phyloP scores from a whole-genome alignment of 257 asterid genomes.

The Gynochthodes officinalis region DNA sequence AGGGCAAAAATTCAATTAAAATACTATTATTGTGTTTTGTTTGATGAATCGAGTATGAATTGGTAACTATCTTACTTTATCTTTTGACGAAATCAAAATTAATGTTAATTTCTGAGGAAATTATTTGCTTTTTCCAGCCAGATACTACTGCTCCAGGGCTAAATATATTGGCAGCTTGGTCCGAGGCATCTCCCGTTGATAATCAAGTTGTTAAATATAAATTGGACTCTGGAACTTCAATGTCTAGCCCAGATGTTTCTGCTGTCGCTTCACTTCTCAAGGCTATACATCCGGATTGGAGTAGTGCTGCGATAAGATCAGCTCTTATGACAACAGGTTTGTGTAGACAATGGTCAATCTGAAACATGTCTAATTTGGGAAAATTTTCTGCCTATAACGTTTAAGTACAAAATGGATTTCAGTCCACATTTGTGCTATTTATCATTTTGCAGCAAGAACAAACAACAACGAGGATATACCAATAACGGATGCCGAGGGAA shows the following conservation, averaged over 20 bases:
- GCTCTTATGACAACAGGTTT: slow-evolving; percentile 48
- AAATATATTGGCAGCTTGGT: slow-evolving; percentile 46
- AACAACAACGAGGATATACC: slow-evolving; percentile 27
- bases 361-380: no score
- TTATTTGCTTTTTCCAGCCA: slow-evolving; percentile 21
- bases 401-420: background rate
- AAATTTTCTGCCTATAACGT: no score
- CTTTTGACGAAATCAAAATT: no score
- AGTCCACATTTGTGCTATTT: no score
- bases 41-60: no score
- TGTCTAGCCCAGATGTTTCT: slow-evolving; percentile 56
- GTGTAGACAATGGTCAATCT: no score
- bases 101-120: background rate
- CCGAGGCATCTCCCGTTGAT: slow-evolving; percentile 38
- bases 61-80: no score
- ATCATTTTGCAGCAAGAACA: slow-evolving; percentile 18
- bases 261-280: slow-evolving; percentile 39
- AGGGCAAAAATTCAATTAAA: no score
- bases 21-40: no score
- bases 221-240: slow-evolving; percentile 40
- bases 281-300: slow-evolving; percentile 54
- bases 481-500: slow-evolving; percentile 32
- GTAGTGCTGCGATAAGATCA: slow-evolving; percentile 51
- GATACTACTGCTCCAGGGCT: slow-evolving; percentile 46
- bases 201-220: slow-evolving; percentile 32